These are phyloP conservation scores for Rutstroemia sp. DNA, from an alignment of 2,329 filamentous ascomycete genomes.

Conservation along the genomic window DNA sequence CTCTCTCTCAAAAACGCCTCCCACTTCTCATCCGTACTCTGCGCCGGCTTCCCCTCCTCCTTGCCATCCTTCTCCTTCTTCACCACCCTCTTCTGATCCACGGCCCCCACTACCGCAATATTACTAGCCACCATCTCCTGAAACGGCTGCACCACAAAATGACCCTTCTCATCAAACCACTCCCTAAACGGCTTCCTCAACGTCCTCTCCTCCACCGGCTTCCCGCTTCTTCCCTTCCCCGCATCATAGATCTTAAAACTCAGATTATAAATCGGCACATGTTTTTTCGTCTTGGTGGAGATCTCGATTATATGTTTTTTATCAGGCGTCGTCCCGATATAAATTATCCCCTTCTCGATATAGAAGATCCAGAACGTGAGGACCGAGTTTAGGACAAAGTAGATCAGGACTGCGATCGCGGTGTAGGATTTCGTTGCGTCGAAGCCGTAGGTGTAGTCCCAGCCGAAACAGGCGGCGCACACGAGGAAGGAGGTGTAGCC, in stretches of 20 bases:
- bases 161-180: slow-evolving; percentile 70
- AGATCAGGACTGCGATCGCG: slow-evolving; percentile 67
- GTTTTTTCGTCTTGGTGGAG: slow-evolving; percentile 65
- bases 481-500: slow-evolving; percentile 79
- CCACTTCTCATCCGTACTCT: slow-evolving; percentile 28
- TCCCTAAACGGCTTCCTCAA: slow-evolving; percentile 59
- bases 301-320: slow-evolving; percentile 70
- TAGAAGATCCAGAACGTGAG: slow-evolving; percentile 80
- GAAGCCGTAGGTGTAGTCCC: slow-evolving; percentile 89
- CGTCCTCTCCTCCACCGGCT: slow-evolving; percentile 31
- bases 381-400: slow-evolving; percentile 69
- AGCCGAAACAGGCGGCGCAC: slow-evolving; percentile 76
- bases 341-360: slow-evolving; percentile 76
- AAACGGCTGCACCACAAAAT: slow-evolving; percentile 68
- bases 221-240: slow-evolving; percentile 9
- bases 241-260: slow-evolving; percentile 46
- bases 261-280: slow-evolving; percentile 74
- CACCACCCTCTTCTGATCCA: slow-evolving; percentile 53
- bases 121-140: slow-evolving; percentile 69
- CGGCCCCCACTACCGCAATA: slow-evolving; percentile 56
- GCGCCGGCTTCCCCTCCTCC: slow-evolving; percentile 10
- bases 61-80: slow-evolving; percentile 12
- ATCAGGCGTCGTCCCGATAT: slow-evolving; percentile 52
- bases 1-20: slow-evolving; percentile 27
- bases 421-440: slow-evolving; percentile 79